Base-by-base conservation (phyloP, 805 yeast species). In the Saturnispora sanitii region DNA sequence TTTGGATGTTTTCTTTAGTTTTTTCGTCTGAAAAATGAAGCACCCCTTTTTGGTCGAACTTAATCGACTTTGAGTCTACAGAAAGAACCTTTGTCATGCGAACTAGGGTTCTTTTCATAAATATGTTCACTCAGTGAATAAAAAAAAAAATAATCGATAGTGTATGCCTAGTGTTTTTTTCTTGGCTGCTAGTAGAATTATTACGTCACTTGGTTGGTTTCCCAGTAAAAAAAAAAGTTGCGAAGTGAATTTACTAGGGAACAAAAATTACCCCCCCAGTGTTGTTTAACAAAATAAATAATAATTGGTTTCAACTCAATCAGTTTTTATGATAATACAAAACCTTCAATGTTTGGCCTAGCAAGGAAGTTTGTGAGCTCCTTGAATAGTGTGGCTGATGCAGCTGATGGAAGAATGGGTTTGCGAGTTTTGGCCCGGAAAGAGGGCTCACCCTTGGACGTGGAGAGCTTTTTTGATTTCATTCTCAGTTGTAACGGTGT, bases 391-490 rank as follows among this genome's bases (percentile, higher is more conserved):
- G 52, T 45, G 18, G 15, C 46, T 2, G 50, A 62, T 53, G 54
- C 60, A 7, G 5, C 26, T 6, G 50, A 47, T 19, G 35, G 45
- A 6, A 42, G 46, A 13, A 51, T 61, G 34, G 92, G 88, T 0
- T 66, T 82, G 38, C 66, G 88, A 29, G 73, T 82, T 2, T 51
- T 82, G 2, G 62, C 66, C 21, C 74, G 75, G 2, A 64, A 61
- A 28, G 56, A 60, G 25, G 62, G 59, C 40, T 73, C 82, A 0
- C 83, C 82, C 3, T 57, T 92, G 22, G 38, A 27, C 15, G 27
- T 40, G 13, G 94, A 87, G 59, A 69, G 92, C 8, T 82, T 85
- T 75, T 92, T 90, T 54, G 98, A 90, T 57, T 90, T 71, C 56
- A 75, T 90, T 27, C 70, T 86, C n/a, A 81, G 82, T 1, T 65